Percentiles rank a stretch among this genome's conserved stretches.
Conservation (phyloP, 164 flowering plant genomes). For the Stephania yunnanensis region DNA sequence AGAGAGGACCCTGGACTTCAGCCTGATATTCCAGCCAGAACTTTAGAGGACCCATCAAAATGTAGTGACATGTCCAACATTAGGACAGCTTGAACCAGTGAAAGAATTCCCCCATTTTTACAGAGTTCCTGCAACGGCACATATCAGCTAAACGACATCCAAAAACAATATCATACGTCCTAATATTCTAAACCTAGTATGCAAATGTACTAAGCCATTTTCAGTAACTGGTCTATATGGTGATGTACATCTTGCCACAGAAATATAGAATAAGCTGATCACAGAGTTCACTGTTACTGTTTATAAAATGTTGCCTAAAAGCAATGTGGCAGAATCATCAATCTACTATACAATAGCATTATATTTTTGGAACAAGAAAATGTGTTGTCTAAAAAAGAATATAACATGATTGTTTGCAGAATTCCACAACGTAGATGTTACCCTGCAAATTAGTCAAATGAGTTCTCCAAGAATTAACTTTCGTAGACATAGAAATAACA, state of each 20-base stretch:
- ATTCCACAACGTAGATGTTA: neutral
- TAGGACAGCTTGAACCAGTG: conserved; percentile 60
- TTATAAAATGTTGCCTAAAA: neutral
- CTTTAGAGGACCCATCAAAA: conserved; percentile 30
- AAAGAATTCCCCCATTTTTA: conserved; percentile 73
- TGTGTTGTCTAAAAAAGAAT: no score
- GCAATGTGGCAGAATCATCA: neutral
- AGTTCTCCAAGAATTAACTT: neutral
- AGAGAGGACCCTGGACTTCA: conserved; percentile 77
- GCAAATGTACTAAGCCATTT: neutral
- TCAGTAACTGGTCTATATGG: neutral
- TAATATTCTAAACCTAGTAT: neutral
- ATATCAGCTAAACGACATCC: conserved; percentile 9
- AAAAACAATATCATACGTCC: neutral
- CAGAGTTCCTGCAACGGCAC: conserved; percentile 63
- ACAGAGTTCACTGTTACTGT: neutral
- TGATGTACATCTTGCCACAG: neutral
- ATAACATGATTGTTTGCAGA: no score
- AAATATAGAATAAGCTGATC: neutral
- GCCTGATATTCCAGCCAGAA: conserved; percentile 62
- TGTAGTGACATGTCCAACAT: conserved; percentile 37
- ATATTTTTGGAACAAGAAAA: neutral
- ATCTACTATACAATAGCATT: neutral
- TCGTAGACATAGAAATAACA: neutral
- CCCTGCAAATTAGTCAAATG: neutral